Percentiles rank a stretch among this genome's conserved stretches.
Evolutionary conservation across 163 green algal genomes (phyloP).

Genomic region (Prototheca cutis): DNA sequence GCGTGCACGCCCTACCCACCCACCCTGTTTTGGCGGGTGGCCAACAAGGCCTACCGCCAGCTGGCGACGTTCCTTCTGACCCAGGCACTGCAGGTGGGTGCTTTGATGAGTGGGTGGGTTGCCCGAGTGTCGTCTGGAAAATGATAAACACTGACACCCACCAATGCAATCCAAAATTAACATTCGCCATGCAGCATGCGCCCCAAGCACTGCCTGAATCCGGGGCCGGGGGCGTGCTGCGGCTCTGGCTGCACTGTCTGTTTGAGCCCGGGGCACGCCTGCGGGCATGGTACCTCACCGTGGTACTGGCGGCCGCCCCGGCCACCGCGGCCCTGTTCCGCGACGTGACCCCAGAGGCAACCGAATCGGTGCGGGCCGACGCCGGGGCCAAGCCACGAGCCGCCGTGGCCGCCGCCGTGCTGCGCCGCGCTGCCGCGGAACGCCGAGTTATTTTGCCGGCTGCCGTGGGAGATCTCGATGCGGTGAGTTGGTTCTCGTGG

Average conservation of each 20-base stretch:
- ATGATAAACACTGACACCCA: too few species aligned
- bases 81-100: constrained; percentile 5
- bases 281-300: constrained; percentile 15
- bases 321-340: not conserved
- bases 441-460: not conserved
- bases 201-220: not conserved
- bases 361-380: not conserved
- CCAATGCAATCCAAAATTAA: too few species aligned
- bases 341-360: not conserved
- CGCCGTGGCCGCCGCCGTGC: not conserved
- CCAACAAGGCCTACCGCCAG: constrained; percentile 16
- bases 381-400: not conserved
- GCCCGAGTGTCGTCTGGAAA: not conserved
- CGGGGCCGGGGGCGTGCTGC: not conserved
- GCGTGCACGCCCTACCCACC: constrained; percentile 3
- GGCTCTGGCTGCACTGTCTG: constrained; percentile 18
- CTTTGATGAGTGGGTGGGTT: not conserved
- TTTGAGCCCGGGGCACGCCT: constrained; percentile 4
- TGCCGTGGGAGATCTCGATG: not conserved
- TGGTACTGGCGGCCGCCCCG: not conserved
- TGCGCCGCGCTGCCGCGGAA: not conserved
- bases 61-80: constrained; percentile 17
- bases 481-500: not conserved
- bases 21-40: constrained; percentile 11
- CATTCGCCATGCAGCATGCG: too few species aligned